Base-by-base conservation (phyloP, 2,329 filamentous ascomycete genomes). In the Aspergillus sp. region DNA sequence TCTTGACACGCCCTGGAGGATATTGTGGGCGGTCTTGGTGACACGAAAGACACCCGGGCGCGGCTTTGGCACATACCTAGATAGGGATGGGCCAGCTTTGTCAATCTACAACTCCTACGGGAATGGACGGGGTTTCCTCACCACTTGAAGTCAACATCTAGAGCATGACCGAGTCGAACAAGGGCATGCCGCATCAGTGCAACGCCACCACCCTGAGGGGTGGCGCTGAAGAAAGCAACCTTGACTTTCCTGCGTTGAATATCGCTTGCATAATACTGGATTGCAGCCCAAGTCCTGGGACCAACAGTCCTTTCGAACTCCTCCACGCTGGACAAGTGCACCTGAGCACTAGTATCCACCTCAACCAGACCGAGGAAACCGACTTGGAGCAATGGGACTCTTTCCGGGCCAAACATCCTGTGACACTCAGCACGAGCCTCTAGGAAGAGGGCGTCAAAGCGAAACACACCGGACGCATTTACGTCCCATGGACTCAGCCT, bases 11-110 rank as follows among this genome's bases (percentile, higher is more conserved):
- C 83, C 84, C 60, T 91, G 84, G 2, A 91, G 74, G 42, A 89
- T 88, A 59, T 91, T 91, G 72, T 91, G 84, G 46, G 86, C 82
- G 44, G 81, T 86, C 63, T 91, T 91, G 44, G 84, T 91, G 57
- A 85, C 80, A 31, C 82, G 72, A 59, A 91, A 91, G 8, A 89
- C 77, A 11, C 81, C 78, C 3, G 82, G 82, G 31, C 80, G 78
- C 14, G 84, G 82, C 55, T 85, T 86, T 5, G 84, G 84, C 1
- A 89, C 83, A 39, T 72, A 75, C 69, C 70, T 74, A 27, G 19
- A 22, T n/a, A 7, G 13, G 5, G 22, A 5, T 19, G 16, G 16
- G 29, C 15, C 19, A 36, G 45, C 32, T n/a, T n/a, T 40, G 38
- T 29, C 15, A 33, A 14, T 8, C n/a, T 13, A 29, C 4, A 13